Conservation (phyloP, 768 basidiomycete species). For the Tubosaeta brunneosetosa region DNA sequence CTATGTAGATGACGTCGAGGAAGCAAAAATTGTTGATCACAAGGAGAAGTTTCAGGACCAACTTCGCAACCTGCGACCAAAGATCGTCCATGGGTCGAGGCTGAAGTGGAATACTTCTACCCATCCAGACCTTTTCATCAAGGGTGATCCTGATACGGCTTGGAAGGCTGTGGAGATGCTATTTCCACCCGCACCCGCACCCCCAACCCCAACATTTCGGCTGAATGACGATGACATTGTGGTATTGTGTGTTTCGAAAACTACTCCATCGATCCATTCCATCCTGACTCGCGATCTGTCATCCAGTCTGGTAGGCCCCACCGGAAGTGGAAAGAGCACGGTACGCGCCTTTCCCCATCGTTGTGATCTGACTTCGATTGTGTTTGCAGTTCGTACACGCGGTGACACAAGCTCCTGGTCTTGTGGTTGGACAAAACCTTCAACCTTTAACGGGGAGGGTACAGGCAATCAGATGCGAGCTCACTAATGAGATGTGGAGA, state of each 20-base stretch:
- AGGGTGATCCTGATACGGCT: neutral
- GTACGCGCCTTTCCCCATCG: neutral
- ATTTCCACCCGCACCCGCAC: neutral
- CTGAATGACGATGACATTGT: neutral
- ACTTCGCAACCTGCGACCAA: neutral
- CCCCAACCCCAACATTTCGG: conserved; percentile 1
- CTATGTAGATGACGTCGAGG: neutral
- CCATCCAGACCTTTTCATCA: neutral
- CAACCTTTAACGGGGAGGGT: too few relatives aligned
- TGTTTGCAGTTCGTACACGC: too few relatives aligned
- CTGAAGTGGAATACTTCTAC: neutral
- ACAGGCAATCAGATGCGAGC: too few relatives aligned
- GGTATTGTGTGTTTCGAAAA: neutral
- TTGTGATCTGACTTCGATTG: neutral
- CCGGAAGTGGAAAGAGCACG: neutral
- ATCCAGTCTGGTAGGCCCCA: neutral
- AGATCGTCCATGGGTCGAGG: too few relatives aligned
- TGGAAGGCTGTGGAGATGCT: conserved; percentile 10
- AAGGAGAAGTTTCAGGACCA: neutral
- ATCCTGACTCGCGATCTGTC: neutral
- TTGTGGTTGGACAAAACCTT: too few relatives aligned
- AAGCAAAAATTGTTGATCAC: neutral
- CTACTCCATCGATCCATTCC: neutral
- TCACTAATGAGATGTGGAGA: too few relatives aligned
- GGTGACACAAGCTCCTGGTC: too few relatives aligned